These are phyloP conservation scores for Lycium ferocissimum DNA, from an alignment of 257 asterid species.

Conservation along the genomic window DNA sequence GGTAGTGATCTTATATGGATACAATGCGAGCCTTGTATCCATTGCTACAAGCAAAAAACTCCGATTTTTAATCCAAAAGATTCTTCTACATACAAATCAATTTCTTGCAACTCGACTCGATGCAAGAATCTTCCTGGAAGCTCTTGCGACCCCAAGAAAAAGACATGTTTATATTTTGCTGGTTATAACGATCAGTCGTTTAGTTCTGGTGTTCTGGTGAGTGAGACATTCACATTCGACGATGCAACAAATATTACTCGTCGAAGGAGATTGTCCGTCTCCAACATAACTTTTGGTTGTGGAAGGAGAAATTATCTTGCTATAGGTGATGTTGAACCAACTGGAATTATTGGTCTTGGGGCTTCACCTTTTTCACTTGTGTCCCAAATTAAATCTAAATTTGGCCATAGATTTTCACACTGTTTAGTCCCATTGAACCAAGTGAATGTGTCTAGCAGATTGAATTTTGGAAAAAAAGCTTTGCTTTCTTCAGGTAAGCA, in stretches of 20 bases:
- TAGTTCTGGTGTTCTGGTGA: constrained; percentile 54
- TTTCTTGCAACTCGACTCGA: constrained; percentile 46
- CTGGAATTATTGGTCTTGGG: constrained; percentile 79
- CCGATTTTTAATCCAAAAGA: constrained; percentile 49
- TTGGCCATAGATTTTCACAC: constrained; percentile 62
- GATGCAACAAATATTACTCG: constrained; percentile 26
- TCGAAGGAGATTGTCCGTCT: constrained; percentile 28
- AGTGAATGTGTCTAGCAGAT: constrained; percentile 43
- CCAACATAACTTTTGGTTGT: constrained; percentile 57
- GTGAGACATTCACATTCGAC: constrained; percentile 56
- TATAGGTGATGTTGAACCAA: constrained; percentile 32
- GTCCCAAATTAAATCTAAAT: constrained; percentile 49
- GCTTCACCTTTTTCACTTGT: constrained; percentile 54
- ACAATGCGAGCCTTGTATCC: constrained; percentile 31
- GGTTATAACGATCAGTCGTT: constrained; percentile 49
- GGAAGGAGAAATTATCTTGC: constrained; percentile 48
- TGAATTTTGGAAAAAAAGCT: constrained; percentile 53
- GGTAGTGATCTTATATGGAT: constrained; percentile 36
- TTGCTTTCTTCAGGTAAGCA: constrained; percentile 50
- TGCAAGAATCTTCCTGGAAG: constrained; percentile 38
- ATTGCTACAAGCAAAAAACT: background rate
- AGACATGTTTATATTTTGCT: constrained; percentile 40
- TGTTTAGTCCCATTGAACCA: constrained; percentile 52
- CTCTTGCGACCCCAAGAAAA: background rate
- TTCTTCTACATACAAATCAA: constrained; percentile 53